Base-by-base conservation (phyloP, 1,139 yeast genomes). In the Pneumocystis jirovecii region DNA sequence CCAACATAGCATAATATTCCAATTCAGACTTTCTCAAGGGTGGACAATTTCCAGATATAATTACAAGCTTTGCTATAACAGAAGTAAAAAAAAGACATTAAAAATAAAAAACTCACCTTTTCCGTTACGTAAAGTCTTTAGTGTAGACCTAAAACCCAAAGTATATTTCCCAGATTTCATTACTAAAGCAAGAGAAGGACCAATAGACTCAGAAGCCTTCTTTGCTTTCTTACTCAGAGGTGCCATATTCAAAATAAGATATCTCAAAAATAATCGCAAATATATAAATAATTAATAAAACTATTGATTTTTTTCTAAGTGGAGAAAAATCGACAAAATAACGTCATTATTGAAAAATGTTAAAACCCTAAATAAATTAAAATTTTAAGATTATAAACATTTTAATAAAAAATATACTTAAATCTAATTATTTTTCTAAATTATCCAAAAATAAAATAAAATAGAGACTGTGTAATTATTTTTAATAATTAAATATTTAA, bases 1-100 rank as follows among this genome's bases (percentile, higher is more conserved):
- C 89, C 82, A 93, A 87, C 98, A 93, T 93, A 78, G 98, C 97
- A 91, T 95, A 95, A 87, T 93, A 93, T 86, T 95, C 98, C 82
- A 93, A 87, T 86, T 93, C 99, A 75, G 97, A 90, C 85, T 93
- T 93, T 87, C 98, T 91, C 82, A 93, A 89, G 78, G 93, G 96
- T 83, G 98, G 98, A 78, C 98, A 91, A 95, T 93, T 93, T 80
- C 96, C 96, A 76, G 99, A 96, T 78, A 93, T 86, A 84, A 93
- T 87, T 79, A 93, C 85, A 82, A 93, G 87, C 89, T 95, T 93
- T 76, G 98, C 96, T 44, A 31, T 4, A 39, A 31, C 19, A 21
- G 60, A 25, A 56, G 31, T 31, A 19, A 61, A 37, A 19, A 44
- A 61, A 63, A 57, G 60, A 50, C 50, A 62, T 39, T 61, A 45